phyloP scores from a whole-genome alignment of 2,329 filamentous ascomycete genomes.

The Herpotrichia juniperi region DNA sequence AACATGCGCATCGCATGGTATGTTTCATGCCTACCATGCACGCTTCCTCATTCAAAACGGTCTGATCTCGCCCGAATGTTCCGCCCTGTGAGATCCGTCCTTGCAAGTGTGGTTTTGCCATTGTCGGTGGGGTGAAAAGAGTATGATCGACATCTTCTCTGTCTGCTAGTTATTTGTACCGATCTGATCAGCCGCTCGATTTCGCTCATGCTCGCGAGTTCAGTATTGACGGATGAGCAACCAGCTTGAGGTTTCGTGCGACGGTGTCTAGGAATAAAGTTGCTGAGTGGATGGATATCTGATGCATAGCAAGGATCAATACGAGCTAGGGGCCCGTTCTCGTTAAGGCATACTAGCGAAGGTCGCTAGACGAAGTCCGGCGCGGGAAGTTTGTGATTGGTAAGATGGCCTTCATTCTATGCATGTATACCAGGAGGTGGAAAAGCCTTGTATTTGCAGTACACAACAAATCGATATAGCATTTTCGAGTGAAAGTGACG shows the following conservation, averaged over 20 bases:
- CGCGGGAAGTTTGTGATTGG: conserved; percentile 14
- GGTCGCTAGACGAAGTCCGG: conserved; percentile 6
- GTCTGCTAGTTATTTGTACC: neutral
- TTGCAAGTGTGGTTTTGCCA: too few species aligned
- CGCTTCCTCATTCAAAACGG: neutral
- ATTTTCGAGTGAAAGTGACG: neutral
- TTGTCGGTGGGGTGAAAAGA: too few species aligned
- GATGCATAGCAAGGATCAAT: conserved; percentile 6
- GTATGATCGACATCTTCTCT: neutral
- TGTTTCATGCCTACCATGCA: neutral
- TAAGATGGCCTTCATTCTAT: conserved; percentile 1
- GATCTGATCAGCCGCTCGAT: neutral
- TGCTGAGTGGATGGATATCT: conserved; percentile 5
- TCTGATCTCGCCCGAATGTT: conserved; percentile 7
- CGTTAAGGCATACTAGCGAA: too few species aligned
- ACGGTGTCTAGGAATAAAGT: conserved; percentile 2
- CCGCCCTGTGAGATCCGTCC: conserved; percentile 7
- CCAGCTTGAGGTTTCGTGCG: neutral
- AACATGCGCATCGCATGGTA: too few species aligned
- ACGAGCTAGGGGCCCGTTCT: conserved; percentile 3
- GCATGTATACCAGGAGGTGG: neutral
- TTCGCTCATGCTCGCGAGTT: neutral
- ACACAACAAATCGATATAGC: neutral
- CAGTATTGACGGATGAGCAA: too few species aligned
- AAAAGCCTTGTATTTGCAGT: neutral